phyloP scores from a whole-genome alignment of 176 grass and related monocot species.

The Oryza punctata region DNA sequence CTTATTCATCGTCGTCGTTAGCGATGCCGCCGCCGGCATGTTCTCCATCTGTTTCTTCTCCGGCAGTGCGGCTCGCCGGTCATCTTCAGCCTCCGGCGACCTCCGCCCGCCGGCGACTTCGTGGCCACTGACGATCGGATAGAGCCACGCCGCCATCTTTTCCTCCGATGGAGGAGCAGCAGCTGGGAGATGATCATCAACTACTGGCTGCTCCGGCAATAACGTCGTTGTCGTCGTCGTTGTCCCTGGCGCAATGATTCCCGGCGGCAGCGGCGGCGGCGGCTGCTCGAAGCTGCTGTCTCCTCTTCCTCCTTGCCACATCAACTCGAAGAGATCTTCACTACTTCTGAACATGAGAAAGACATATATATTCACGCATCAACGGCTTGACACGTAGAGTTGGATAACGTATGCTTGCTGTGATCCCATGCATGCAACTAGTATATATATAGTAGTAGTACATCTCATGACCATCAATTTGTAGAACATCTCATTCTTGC shows the following conservation, averaged over 20 bases:
- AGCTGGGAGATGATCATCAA: not conserved
- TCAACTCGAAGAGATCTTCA: slow-evolving; percentile 20
- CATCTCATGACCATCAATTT: no score
- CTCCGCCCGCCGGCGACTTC: not conserved
- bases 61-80: not conserved
- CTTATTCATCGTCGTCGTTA: not conserved
- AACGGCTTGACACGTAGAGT: no score
- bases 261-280: not conserved
- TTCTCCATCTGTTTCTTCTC: not conserved
- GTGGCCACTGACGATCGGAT: slow-evolving; percentile 14
- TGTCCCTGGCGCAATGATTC: not conserved
- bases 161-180: slow-evolving; percentile 18
- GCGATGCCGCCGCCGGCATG: not conserved
- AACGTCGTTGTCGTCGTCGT: no score
- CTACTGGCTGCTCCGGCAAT: no score
- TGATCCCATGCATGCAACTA: no score
- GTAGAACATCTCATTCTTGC: no score
- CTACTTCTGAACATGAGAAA: not conserved
- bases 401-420: no score
- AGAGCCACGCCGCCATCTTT: slow-evolving; percentile 40
- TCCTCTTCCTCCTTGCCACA: not conserved
- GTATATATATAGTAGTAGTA: no score
- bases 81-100: not conserved
- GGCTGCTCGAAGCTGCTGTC: not conserved
- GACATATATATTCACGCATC: not conserved